A percentile compares a stretch with the other conserved stretches of the same genome.
Conservation (phyloP, 345 rosid species). For the Eucalyptus rudis region DNA sequence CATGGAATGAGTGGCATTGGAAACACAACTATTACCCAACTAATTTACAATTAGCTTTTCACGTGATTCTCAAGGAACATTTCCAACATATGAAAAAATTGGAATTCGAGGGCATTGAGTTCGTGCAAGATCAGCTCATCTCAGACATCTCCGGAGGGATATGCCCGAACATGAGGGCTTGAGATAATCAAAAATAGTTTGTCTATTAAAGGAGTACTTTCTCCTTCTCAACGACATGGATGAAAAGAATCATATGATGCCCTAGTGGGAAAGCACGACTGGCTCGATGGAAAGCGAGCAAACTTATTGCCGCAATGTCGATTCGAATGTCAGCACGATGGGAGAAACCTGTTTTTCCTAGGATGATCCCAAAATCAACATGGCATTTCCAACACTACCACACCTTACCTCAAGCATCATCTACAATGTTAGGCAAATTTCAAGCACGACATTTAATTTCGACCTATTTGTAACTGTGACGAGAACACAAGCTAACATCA, state of each 20-base stretch:
- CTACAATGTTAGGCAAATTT: not conserved
- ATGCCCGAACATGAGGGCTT: not conserved
- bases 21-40: not conserved
- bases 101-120: not conserved
- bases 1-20: not conserved
- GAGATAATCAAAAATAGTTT: not conserved
- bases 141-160: not conserved
- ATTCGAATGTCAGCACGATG: not conserved
- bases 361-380: not conserved
- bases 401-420: not conserved
- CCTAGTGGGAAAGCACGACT: not conserved
- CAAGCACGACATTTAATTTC: not conserved
- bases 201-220: not conserved
- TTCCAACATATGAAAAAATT: not conserved
- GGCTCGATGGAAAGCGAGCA: not conserved
- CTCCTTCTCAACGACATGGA: not conserved
- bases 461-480: not conserved
- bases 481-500: not conserved
- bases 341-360: not conserved
- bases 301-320: not conserved
- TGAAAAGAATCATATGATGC: not conserved
- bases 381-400: not conserved
- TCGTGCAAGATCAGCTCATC: not conserved
- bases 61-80: no score
- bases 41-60: not conserved